Conservation (phyloP, 805 yeast genomes). For the Kuraishia floccosa region DNA sequence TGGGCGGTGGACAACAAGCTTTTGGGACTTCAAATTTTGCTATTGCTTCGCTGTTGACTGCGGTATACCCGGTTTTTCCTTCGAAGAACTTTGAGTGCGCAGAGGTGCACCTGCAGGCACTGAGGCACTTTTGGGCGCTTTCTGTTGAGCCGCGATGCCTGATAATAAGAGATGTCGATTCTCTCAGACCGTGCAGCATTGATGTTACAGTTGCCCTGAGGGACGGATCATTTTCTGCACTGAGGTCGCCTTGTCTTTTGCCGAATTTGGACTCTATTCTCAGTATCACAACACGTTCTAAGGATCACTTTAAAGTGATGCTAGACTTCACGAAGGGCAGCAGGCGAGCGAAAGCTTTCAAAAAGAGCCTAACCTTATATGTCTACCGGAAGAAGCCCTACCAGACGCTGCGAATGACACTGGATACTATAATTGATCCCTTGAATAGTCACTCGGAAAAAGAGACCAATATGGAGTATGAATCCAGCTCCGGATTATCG, state of each 20-base stretch:
- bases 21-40: slow-evolving; percentile 50
- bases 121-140: slow-evolving; percentile 85
- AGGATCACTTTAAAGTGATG: slow-evolving; percentile 43
- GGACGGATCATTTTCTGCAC: slow-evolving; percentile 21
- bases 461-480: too few relatives aligned
- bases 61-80: slow-evolving; percentile 73
- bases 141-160: slow-evolving; percentile 75
- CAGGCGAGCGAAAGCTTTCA: slow-evolving; percentile 22
- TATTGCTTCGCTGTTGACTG: slow-evolving; percentile 55
- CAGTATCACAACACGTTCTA: slow-evolving; percentile 31
- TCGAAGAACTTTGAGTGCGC: slow-evolving; percentile 22
- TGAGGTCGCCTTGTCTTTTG: slow-evolving; percentile 55
- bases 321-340: slow-evolving; percentile 30
- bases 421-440: slow-evolving; percentile 3
- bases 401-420: slow-evolving; percentile 13
- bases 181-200: slow-evolving; percentile 42
- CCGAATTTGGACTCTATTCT: slow-evolving; percentile 45
- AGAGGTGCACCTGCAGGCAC: slow-evolving; percentile 68
- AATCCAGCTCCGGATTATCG: not conserved
- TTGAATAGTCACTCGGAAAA: too few relatives aligned
- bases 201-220: slow-evolving; percentile 16
- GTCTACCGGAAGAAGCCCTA: slow-evolving; percentile 36
- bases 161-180: slow-evolving; percentile 59
- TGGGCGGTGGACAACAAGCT: slow-evolving; percentile 91
- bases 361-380: slow-evolving; percentile 32